Base-by-base conservation (phyloP, 371 early-diverging fungal species). In the Syncephalastrum contaminatum region DNA sequence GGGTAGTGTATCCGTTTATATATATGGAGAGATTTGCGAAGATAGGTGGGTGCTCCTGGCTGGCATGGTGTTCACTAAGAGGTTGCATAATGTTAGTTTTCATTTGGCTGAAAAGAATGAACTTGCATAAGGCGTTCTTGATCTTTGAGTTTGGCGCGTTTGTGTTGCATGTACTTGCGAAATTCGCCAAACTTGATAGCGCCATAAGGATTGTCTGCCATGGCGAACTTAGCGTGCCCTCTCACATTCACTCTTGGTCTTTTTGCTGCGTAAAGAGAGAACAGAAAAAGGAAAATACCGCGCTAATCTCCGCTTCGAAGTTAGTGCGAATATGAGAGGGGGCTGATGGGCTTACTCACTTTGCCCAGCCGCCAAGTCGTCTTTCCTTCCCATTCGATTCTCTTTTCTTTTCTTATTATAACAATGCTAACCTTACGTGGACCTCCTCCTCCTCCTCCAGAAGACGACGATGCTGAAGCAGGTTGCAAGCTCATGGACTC, bases 1-100 rank as follows among this genome's bases (percentile, higher is more conserved):
- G 86, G 27, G 79, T 59, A 0, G 86, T 85, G 43, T 86, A 90
- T 2, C 90, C 90, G 51, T 89, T 88, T 42, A 87, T 79, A 56
- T 88, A 74, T 22, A 88, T 82, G 1, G 79, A 70, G 4, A 82
- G 66, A 4, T 85, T 83, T 43, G 69, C 62, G 51, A 88, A 88
- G 5, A 88, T 77, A 21, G 62, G 77, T 0, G 69, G 58, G 7
- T 46, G 41, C 7, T 65, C 67, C 39, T 73, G 69, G 16, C 50
- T 63, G 6, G 68, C 58, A 52, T 54, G 59, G 7, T 59, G 54
- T 47, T 50, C 48, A 15, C 72, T 65, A 46, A 48, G n/a, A n/a
- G 41, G 27, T 21, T 41, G 14, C 30, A 52, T 15, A 22, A 13
- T 36, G 62, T 50, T 12, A 62, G 56, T 12, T 55, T 58, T 51